Percentiles rank a stretch among this genome's conserved stretches.
Evolutionary conservation across 768 basidiomycete genomes (phyloP).

Genomic region (Boletus rubescentipes): DNA sequence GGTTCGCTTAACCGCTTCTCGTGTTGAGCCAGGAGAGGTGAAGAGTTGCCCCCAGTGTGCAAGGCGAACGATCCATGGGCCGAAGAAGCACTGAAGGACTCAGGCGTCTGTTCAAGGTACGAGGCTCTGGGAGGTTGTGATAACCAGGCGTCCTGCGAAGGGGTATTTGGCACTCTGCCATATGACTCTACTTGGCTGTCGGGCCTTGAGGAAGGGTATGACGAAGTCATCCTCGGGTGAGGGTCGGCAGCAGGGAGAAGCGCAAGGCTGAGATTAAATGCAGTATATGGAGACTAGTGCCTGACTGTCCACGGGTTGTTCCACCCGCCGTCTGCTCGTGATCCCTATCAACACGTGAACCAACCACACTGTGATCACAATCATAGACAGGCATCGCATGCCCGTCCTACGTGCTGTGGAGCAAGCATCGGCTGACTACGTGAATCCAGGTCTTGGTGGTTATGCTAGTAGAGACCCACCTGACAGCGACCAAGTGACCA

Average conservation of each 20-base stretch:
- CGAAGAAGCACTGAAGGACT: conserved; percentile 17
- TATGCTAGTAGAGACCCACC: too few species aligned
- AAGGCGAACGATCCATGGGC: conserved; percentile 21
- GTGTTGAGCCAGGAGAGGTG: conserved; percentile 23
- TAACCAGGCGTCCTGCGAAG: conserved; percentile 1
- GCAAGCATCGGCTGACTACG: too few species aligned
- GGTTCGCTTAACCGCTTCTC: conserved; percentile 18
- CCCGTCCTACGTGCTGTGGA: too few species aligned
- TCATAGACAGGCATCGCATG: too few species aligned
- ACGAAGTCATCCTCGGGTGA: conserved; percentile 3
- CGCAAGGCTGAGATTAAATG: neutral
- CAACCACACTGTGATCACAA: too few species aligned
- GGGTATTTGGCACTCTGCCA: conserved; percentile 9
- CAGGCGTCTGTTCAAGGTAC: conserved; percentile 24
- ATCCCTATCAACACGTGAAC: neutral
- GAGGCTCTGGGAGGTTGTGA: conserved; percentile 26
- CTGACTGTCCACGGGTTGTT: neutral
- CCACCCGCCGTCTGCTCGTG: neutral
- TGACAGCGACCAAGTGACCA: too few species aligned
- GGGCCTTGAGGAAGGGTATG: conserved; percentile 17
- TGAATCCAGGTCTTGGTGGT: too few species aligned
- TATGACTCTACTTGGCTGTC: conserved; percentile 18
- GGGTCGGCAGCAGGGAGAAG: neutral
- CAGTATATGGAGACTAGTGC: neutral
- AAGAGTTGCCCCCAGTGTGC: conserved; percentile 22